Conservation (phyloP, 306 rosid species). For the Cucumis melo region DNA sequence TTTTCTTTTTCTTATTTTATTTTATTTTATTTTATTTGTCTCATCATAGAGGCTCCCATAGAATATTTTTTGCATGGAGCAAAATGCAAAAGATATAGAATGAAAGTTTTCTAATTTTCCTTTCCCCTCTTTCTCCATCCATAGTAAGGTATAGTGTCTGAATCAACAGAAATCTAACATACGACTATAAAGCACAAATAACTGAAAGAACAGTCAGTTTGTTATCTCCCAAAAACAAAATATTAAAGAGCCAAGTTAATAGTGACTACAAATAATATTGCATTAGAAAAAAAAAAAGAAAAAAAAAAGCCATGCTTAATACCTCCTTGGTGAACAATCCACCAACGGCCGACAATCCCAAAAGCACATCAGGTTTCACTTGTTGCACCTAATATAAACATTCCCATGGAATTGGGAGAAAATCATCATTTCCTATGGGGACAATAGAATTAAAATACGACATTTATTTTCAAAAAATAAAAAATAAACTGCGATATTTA, state of each 20-base stretch:
- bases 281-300: neutral
- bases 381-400: slow-evolving; percentile 48
- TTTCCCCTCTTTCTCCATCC: neutral
- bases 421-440: neutral
- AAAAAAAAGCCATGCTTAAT: slow-evolving; percentile 2
- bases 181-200: neutral
- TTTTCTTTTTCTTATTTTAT: neutral
- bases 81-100: neutral
- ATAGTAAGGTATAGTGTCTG: neutral
- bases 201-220: neutral
- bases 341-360: slow-evolving; percentile 98
- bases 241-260: neutral
- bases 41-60: neutral
- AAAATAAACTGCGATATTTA: no score
- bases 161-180: neutral
- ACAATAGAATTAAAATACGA: neutral
- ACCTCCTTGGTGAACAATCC: slow-evolving; percentile 97
- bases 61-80: neutral
- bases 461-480: neutral
- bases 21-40: no score
- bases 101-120: neutral
- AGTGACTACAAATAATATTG: neutral
- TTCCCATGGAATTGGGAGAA: slow-evolving; percentile 16
- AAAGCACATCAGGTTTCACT: slow-evolving; percentile 97
- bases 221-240: neutral